Percentiles rank a stretch among this genome's conserved stretches.
Conservation (phyloP, 2,329 filamentous ascomycete species). For the Fusarium chlamydosporum region DNA sequence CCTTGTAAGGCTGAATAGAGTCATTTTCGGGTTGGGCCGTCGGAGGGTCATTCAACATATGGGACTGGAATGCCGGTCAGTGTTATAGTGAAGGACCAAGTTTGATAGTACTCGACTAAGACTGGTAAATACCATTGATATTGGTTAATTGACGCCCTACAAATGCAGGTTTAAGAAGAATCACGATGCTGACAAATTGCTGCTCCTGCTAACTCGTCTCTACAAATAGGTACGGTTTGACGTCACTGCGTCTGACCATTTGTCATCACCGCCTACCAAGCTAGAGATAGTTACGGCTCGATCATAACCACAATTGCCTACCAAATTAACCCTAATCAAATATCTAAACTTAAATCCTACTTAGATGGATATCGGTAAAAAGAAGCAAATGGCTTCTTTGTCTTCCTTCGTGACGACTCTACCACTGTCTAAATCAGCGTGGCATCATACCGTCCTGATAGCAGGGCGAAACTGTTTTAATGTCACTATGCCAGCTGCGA, state of each 20-base stretch:
- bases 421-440: no score
- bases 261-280: background rate
- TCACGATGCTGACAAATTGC: background rate
- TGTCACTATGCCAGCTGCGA: no score
- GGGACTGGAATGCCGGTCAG: background rate
- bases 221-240: background rate
- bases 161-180: background rate
- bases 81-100: background rate
- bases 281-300: background rate
- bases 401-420: background rate
- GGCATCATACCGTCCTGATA: no score
- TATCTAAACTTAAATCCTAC: background rate
- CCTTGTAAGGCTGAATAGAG: slow-evolving; percentile 11
- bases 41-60: background rate
- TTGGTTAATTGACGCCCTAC: no score
- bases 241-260: background rate
- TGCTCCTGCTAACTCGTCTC: background rate
- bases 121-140: no score
- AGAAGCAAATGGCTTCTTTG: slow-evolving; percentile 2
- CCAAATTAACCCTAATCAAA: background rate
- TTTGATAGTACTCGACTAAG: background rate
- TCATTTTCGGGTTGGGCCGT: background rate
- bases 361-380: slow-evolving; percentile 1
- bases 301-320: background rate
- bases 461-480: no score